phyloP scores from a whole-genome alignment of 2,329 filamentous ascomycete species.

The Neofusicoccum laricinum region DNA sequence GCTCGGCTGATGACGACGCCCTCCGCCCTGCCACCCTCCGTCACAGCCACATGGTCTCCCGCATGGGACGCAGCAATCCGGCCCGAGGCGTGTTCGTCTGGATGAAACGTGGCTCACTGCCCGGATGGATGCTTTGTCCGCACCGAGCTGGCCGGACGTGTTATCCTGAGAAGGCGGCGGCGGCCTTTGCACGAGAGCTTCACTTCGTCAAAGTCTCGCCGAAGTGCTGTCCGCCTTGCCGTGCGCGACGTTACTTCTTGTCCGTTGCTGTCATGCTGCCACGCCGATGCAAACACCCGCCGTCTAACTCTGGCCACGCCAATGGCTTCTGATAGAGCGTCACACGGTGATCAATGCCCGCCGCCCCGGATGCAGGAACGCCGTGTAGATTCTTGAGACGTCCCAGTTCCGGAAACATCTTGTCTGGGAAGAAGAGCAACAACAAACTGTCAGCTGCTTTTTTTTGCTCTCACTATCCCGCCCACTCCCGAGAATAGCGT shows the following conservation, averaged over 20 bases:
- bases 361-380: constrained; percentile 3
- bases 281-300: constrained; percentile 4
- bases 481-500: not conserved
- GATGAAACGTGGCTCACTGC: not conserved
- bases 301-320: not conserved
- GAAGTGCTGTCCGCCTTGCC: not conserved
- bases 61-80: not conserved
- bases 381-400: not conserved
- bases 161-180: not conserved
- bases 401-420: not conserved
- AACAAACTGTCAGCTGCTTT: not conserved
- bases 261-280: not conserved
- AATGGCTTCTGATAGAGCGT: not conserved
- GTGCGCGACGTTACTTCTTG: not conserved
- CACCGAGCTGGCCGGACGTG: not conserved
- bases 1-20: not conserved
- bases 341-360: not conserved
- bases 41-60: not conserved
- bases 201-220: not conserved
- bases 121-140: not conserved
- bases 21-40: not conserved
- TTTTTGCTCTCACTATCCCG: not conserved
- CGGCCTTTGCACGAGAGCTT: not conserved
- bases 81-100: not conserved
- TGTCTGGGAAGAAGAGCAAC: not conserved